These are phyloP conservation scores for Umbelopsis sp. DNA, from an alignment of 371 early-diverging fungal species.

Conservation along the genomic window DNA sequence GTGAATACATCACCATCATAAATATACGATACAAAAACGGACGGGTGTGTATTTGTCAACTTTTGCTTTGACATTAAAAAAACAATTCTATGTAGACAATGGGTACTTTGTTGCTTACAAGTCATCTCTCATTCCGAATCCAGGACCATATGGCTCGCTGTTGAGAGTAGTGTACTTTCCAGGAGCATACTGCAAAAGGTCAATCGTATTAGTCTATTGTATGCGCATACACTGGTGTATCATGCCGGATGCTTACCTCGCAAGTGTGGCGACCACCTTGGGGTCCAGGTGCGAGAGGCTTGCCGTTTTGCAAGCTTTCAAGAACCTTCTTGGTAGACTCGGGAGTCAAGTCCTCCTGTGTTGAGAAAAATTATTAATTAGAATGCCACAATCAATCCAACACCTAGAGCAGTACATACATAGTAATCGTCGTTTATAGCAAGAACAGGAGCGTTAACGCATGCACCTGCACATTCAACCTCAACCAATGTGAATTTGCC, in stretches of 20 bases:
- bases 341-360: slow-evolving; percentile 94
- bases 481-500: slow-evolving; percentile 96
- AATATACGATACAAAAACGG: slow-evolving; percentile 15
- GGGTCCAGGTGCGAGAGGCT: slow-evolving; percentile 83
- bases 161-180: slow-evolving; percentile 84
- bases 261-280: slow-evolving; percentile 84
- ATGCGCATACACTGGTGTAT: background rate
- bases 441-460: slow-evolving; percentile 97
- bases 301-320: slow-evolving; percentile 83
- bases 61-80: slow-evolving; percentile 13
- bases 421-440: slow-evolving; percentile 98
- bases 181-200: slow-evolving; percentile 46
- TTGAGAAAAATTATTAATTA: slow-evolving; percentile 1
- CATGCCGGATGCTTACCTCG: slow-evolving; percentile 58
- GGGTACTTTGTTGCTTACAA: slow-evolving; percentile 55
- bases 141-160: slow-evolving; percentile 90
- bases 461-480: slow-evolving; percentile 99
- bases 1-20: background rate
- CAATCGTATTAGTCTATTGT: background rate
- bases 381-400: background rate
- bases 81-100: slow-evolving; percentile 11
- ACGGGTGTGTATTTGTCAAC: slow-evolving; percentile 15
- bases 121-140: slow-evolving; percentile 86
- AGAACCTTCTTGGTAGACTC: slow-evolving; percentile 87
- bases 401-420: slow-evolving; percentile 47